These are phyloP conservation scores for Auriscalpium microsporum DNA, from an alignment of 768 basidiomycete genomes.

Conservation along the genomic window DNA sequence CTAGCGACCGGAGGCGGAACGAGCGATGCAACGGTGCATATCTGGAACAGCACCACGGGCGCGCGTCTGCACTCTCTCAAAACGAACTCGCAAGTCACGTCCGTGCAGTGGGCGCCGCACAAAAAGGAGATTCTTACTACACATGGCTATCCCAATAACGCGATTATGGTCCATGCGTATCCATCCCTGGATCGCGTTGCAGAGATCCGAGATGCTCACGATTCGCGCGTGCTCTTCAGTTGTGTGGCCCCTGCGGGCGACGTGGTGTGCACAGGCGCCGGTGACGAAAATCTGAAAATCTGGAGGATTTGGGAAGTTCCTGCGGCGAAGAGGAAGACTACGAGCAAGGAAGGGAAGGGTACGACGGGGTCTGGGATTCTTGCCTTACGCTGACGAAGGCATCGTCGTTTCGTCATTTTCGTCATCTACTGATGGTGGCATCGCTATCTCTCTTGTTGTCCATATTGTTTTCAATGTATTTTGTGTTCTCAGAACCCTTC, in stretches of 20 bases:
- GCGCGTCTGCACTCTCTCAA: constrained; percentile 81
- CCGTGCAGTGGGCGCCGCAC: constrained; percentile 79
- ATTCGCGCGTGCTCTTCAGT: constrained; percentile 82
- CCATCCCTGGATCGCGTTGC: constrained; percentile 76
- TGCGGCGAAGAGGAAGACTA: constrained; percentile 45
- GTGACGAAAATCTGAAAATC: constrained; percentile 96
- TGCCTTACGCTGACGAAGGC: constrained; percentile 24
- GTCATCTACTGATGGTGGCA: neutral
- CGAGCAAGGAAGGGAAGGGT: constrained; percentile 28
- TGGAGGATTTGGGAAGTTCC: constrained; percentile 79
- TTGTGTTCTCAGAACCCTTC: too few species aligned
- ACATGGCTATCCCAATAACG: constrained; percentile 89
- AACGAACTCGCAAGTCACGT: constrained; percentile 88
- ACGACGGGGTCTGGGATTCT: constrained; percentile 24
- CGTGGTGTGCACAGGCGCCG: constrained; percentile 84
- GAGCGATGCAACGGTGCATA: constrained; percentile 81
- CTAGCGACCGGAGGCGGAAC: constrained; percentile 45
- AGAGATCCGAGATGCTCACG: constrained; percentile 89
- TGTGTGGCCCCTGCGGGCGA: constrained; percentile 84
- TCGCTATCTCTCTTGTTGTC: too few species aligned
- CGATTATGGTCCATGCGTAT: constrained; percentile 76
- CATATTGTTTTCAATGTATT: too few species aligned
- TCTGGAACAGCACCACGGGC: constrained; percentile 90
- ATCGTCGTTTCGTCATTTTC: neutral
- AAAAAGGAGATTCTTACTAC: constrained; percentile 87